Percentiles rank a stretch among this genome's conserved stretches.
These are phyloP conservation scores for Scheffersomyces coipomensis DNA, from an alignment of 805 yeast genomes.

Conservation along the genomic window DNA sequence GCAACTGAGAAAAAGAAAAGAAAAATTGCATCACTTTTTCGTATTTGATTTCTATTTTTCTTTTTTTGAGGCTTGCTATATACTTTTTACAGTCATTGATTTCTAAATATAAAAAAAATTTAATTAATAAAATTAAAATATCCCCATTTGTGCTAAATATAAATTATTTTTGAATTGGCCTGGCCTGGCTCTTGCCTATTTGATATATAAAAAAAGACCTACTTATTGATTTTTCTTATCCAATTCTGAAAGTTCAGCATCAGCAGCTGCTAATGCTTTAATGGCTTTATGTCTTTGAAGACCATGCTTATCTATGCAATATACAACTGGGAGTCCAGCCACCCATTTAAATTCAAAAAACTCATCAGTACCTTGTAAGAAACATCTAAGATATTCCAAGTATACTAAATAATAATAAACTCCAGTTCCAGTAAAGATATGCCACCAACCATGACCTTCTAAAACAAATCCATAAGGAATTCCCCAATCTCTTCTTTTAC, in stretches of 20 bases:
- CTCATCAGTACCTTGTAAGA: conserved; percentile 56
- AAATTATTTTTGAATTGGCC: no score
- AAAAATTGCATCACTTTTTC: no score
- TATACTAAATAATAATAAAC: conserved; percentile 83
- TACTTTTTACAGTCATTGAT: no score
- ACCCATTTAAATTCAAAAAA: conserved; percentile 59
- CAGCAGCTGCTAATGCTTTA: conserved; percentile 14
- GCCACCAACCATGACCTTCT: conserved; percentile 99
- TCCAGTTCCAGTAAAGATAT: conserved; percentile 79
- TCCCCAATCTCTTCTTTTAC: conserved; percentile 63
- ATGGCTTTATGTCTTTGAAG: conserved; percentile 15
- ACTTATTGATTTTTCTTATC: no score
- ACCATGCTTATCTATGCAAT: conserved; percentile 24
- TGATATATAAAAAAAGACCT: no score
- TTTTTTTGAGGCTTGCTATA: no score
- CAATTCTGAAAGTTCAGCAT: conserved; percentile 6
- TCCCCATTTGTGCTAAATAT: no score
- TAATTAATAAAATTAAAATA: no score
- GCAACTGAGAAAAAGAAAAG: no score
- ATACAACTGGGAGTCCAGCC: conserved; percentile 52
- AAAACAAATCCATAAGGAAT: conserved; percentile 82
- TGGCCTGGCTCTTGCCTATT: no score
- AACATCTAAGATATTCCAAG: conserved; percentile 70
- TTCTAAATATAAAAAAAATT: no score
- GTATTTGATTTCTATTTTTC: no score